Evolutionary conservation across 768 basidiomycete species (phyloP).

Genomic region (Naganishia antarctica): DNA sequence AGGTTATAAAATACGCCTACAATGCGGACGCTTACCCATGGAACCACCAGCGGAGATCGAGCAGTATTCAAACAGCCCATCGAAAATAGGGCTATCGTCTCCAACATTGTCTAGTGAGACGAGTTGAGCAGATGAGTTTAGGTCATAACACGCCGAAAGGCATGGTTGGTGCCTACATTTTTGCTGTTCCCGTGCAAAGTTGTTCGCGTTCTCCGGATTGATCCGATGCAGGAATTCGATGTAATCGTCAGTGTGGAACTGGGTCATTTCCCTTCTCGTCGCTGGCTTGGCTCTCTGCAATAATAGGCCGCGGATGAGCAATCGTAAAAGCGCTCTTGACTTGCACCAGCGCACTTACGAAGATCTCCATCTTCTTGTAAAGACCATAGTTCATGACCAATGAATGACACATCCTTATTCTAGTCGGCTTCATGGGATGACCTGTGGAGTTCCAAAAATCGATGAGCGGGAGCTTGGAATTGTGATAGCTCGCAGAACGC

Average conservation of each 20-base stretch:
- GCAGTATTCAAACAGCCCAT: constrained; percentile 97
- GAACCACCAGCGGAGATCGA: constrained; percentile 99
- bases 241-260: constrained; percentile 99
- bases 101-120: constrained; percentile 77
- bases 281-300: constrained; percentile 95
- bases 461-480: not conserved
- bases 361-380: constrained; percentile 99
- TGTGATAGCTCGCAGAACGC: constrained; percentile 2
- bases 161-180: no score
- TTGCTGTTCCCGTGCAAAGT: constrained; percentile 87
- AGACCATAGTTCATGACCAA: constrained; percentile 99
- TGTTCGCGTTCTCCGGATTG: constrained; percentile 90
- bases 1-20: no score
- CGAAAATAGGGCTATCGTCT: constrained; percentile 98
- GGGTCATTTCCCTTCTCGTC: constrained; percentile 97
- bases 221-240: constrained; percentile 93
- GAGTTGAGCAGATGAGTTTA: no score
- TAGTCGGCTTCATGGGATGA: constrained; percentile 96
- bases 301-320: not conserved
- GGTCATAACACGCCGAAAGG: no score
- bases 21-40: constrained; percentile 69
- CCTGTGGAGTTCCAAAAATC: constrained; percentile 52
- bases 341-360: constrained; percentile 61
- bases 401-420: constrained; percentile 99
- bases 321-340: not conserved